Evolutionary conservation across 2,329 filamentous ascomycete genomes (phyloP).

Genomic region (Elsinoe arachidis): DNA sequence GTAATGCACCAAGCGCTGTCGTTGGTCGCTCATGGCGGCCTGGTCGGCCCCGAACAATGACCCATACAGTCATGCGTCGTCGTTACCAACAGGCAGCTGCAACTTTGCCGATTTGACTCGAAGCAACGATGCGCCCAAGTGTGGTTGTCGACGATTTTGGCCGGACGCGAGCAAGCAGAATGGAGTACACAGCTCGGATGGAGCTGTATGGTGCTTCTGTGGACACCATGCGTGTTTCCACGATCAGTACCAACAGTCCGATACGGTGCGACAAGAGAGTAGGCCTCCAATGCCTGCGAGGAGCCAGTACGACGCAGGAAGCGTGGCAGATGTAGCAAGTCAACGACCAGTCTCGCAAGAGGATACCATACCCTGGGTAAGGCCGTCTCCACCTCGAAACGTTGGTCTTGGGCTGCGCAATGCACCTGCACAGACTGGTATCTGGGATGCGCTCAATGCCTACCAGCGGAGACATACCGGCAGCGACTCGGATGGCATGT

Average conservation of each 20-base stretch:
- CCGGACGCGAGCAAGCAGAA: constrained; percentile 20
- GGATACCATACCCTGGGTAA: neutral
- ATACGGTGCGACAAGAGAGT: constrained; percentile 10
- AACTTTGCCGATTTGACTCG: constrained; percentile 41
- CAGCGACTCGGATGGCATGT: constrained; percentile 20
- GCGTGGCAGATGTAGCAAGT: constrained; percentile 4
- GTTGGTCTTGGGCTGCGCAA: neutral
- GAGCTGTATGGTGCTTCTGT: constrained; percentile 43
- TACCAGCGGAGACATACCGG: constrained; percentile 28
- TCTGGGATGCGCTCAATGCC: constrained; percentile 29
- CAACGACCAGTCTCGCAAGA: neutral
- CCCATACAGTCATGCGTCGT: constrained; percentile 20
- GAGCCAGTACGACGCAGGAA: constrained; percentile 3
- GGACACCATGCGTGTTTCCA: constrained; percentile 52
- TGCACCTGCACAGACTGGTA: constrained; percentile 9
- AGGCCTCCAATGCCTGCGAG: neutral
- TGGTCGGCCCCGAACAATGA: constrained; percentile 13
- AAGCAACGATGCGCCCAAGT: constrained; percentile 36
- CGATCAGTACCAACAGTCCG: constrained; percentile 16
- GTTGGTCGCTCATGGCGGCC: constrained; percentile 13
- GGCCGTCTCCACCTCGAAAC: constrained; percentile 4
- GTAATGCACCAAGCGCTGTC: constrained; percentile 1
- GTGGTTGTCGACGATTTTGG: constrained; percentile 49
- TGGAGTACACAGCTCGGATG: constrained; percentile 19
- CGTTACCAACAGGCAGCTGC: constrained; percentile 44